phyloP scores from a whole-genome alignment of 2,329 filamentous ascomycete species.

The Colletotrichum godetiae region DNA sequence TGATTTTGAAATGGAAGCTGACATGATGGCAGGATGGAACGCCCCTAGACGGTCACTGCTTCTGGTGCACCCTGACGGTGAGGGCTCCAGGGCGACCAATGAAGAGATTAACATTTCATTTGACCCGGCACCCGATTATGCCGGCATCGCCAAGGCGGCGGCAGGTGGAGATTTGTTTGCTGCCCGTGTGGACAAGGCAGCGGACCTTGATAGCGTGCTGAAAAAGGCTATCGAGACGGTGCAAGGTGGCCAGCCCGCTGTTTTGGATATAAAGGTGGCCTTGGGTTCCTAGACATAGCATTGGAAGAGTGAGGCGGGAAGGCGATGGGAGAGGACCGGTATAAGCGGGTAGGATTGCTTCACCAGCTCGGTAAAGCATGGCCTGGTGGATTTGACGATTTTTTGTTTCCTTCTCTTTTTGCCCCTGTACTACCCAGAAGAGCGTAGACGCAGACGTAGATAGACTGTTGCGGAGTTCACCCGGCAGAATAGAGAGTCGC shows the following conservation, averaged over 20 bases:
- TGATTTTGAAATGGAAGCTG: not conserved
- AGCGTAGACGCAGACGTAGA: conserved; percentile 13
- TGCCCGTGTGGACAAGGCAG: conserved; percentile 57
- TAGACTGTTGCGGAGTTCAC: not conserved
- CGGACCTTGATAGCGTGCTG: conserved; percentile 59
- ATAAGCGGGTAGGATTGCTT: not conserved
- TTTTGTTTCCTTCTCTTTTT: not conserved
- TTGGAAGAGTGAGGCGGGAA: not conserved
- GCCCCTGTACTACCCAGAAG: not conserved
- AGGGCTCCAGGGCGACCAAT: conserved; percentile 53
- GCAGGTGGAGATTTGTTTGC: conserved; percentile 60
- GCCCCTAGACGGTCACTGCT: conserved; percentile 55
- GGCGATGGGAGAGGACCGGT: too few species aligned
- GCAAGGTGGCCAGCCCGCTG: conserved; percentile 61
- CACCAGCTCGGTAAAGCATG: not conserved
- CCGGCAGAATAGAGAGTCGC: conserved; percentile 15
- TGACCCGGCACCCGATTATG: conserved; percentile 55
- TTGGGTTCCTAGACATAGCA: conserved; percentile 50
- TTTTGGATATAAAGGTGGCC: conserved; percentile 65
- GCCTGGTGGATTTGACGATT: not conserved
- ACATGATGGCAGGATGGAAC: conserved; percentile 51
- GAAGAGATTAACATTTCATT: conserved; percentile 61
- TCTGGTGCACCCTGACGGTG: conserved; percentile 56
- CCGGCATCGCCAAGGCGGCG: conserved; percentile 44
- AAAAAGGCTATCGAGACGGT: conserved; percentile 63